Evolutionary conservation across 345 rosid species (phyloP).

Genomic region (Syzygium oleosum): DNA sequence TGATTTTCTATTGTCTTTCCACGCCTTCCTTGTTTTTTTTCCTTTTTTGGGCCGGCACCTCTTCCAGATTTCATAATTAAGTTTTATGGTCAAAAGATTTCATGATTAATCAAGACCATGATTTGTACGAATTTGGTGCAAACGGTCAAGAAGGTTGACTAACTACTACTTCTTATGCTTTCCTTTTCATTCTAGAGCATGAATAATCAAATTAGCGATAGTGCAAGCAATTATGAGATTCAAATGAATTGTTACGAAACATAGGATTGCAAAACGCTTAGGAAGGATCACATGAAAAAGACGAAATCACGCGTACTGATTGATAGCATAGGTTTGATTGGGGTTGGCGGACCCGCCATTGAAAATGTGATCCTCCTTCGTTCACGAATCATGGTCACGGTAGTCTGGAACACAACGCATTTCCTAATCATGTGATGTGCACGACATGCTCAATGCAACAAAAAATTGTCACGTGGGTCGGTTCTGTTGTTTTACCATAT

Average conservation of each 20-base stretch:
- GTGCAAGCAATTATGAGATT: background rate
- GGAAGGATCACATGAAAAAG: background rate
- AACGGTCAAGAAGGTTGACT: background rate
- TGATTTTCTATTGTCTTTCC: background rate
- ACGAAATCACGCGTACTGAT: background rate
- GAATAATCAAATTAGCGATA: background rate
- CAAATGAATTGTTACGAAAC: background rate
- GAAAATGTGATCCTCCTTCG: background rate
- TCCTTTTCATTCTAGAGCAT: background rate
- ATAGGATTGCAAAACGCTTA: background rate
- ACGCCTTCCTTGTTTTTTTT: background rate
- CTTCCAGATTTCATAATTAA: background rate
- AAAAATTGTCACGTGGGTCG: no score
- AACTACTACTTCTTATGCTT: background rate
- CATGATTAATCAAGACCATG: background rate
- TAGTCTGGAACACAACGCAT: rapidly evolving
- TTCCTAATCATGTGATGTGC: background rate
- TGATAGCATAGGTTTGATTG: no score
- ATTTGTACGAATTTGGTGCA: background rate
- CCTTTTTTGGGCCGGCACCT: background rate
- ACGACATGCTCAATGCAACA: background rate
- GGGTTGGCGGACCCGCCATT: background rate
- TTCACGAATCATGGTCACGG: background rate
- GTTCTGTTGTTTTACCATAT: no score
- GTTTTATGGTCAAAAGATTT: no score